Percentiles rank a stretch among this genome's conserved stretches.
These are phyloP conservation scores for Yamadazyma mexicana DNA, from an alignment of 1,139 yeast genomes.

Conservation along the genomic window DNA sequence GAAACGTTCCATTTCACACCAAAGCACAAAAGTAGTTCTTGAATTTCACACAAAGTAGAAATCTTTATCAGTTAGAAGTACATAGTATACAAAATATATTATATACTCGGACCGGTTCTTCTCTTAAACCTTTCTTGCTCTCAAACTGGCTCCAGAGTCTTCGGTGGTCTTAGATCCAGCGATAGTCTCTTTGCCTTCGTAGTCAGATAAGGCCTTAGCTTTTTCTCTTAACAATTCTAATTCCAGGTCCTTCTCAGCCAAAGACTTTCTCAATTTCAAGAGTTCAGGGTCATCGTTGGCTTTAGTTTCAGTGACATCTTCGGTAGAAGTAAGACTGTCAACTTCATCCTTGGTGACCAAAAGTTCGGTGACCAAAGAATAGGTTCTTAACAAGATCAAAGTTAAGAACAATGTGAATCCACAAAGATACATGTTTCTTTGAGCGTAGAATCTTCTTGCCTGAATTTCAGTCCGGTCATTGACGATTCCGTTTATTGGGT, in stretches of 20 bases:
- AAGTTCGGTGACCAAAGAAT: slow-evolving; percentile 75
- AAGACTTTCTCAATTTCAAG: slow-evolving; percentile 49
- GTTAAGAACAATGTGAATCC: slow-evolving; percentile 94
- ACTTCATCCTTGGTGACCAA: slow-evolving; percentile 60
- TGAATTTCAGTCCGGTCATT: slow-evolving; percentile 76
- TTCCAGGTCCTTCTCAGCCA: slow-evolving; percentile 63
- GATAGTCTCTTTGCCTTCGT: slow-evolving; percentile 23
- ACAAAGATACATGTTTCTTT: slow-evolving; percentile 93
- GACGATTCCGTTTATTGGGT: slow-evolving; percentile 25
- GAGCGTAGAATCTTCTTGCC: slow-evolving; percentile 92
- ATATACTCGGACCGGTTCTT: neutral
- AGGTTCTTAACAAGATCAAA: slow-evolving; percentile 83
- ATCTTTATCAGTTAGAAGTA: too few relatives aligned
- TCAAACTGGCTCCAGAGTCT: slow-evolving; percentile 5
- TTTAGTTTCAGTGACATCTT: slow-evolving; percentile 14
- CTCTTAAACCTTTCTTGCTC: slow-evolving; percentile 9
- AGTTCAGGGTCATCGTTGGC: slow-evolving; percentile 38
- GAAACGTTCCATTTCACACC: slow-evolving; percentile 80
- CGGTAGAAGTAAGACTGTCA: slow-evolving; percentile 43
- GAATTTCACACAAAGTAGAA: slow-evolving; percentile 22
- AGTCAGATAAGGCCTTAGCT: slow-evolving; percentile 68
- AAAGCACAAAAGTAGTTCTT: slow-evolving; percentile 91
- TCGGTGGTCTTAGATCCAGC: neutral
- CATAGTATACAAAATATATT: neutral
- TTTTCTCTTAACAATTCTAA: slow-evolving; percentile 69